Conservation (phyloP, 2,329 filamentous ascomycete genomes). For the Hypoxylon sp. region DNA sequence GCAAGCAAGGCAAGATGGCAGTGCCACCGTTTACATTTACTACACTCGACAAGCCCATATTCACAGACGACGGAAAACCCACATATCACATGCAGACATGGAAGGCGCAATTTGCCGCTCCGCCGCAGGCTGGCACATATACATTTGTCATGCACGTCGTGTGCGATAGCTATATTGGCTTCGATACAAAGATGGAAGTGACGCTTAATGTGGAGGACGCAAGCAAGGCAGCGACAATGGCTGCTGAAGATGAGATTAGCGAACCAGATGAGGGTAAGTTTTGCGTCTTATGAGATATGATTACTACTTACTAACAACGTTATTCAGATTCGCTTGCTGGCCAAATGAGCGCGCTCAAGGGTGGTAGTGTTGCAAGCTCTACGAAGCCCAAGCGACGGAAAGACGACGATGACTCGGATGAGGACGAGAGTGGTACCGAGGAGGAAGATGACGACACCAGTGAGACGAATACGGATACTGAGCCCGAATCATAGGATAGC, state of each 20-base stretch:
- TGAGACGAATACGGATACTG: slow-evolving; percentile 78
- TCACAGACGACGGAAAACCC: slow-evolving; percentile 83
- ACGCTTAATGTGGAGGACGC: slow-evolving; percentile 91
- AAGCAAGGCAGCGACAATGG: slow-evolving; percentile 84
- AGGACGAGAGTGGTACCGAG: slow-evolving; percentile 86
- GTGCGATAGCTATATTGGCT: slow-evolving; percentile 94
- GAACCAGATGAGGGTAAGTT: slow-evolving; percentile 95
- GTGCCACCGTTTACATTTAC: slow-evolving; percentile 97
- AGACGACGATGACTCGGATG: slow-evolving; percentile 71
- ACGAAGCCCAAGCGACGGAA: slow-evolving; percentile 70
- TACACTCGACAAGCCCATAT: slow-evolving; percentile 90
- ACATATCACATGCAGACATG: slow-evolving; percentile 96
- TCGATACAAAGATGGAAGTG: slow-evolving; percentile 93
- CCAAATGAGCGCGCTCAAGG: slow-evolving; percentile 90
- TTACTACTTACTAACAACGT: slow-evolving; percentile 48
- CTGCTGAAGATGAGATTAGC: slow-evolving; percentile 93
- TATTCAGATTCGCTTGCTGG: slow-evolving; percentile 85
- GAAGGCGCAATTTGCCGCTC: slow-evolving; percentile 97
- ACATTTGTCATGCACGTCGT: slow-evolving; percentile 94
- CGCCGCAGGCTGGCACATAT: slow-evolving; percentile 91
- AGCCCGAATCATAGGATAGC: slow-evolving; percentile 67
- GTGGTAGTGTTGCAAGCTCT: slow-evolving; percentile 68
- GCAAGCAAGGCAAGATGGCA: slow-evolving; percentile 94
- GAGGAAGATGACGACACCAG: slow-evolving; percentile 77
- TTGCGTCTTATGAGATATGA: slow-evolving; percentile 8